Evolutionary conservation across 2,329 filamentous ascomycete species (phyloP), one percentile per base, ranked within the genome.

Genomic region (Ceratocystis diversiconidia): DNA sequence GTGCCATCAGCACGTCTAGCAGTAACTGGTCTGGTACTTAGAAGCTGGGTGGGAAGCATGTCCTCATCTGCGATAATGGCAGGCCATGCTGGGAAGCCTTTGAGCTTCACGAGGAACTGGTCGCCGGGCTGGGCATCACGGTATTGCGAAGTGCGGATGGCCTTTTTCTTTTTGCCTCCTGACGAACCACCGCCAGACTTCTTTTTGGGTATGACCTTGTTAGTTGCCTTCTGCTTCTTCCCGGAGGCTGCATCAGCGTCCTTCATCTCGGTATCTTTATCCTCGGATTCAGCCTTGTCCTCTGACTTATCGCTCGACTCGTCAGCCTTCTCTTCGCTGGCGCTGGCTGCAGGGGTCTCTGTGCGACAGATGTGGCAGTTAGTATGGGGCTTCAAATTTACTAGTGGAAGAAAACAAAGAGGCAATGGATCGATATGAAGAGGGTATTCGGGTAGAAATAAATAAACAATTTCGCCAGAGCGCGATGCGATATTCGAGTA

Each of bases 71-170:
- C 94, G 71, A 99, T 85, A 73, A 99, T 89, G 65, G 90, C 87
- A 17, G 94, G 94, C 94, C 94, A 99, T 48, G 90, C 87, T 41
- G 94, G 90, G 75, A 90, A 95, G 68, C 92, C 94, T 80, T 95
- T 96, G 75, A 99, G 85, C 75, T 92, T 89, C 69, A 95, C 90
- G 73, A 95, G 86, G 77, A 88, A 97, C 76, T 92, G 88, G 72
- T 97, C 88, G 70, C 95, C 94, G 3, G 94, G 89, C 78, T 95
- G 82, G 69, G 90, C 92, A 73, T 96, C 84, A 64, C 90, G 80
- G 70, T 90, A 83, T 57, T 82, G 82, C 69, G 88, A 80, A 73
- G 86, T 86, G 68, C 82, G 86, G 61, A 89, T 92, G 73, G 85
- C 88, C 80, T 94, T 96, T 79, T 87, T 90, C 75, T 92, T 92